Percentiles rank a stretch among this genome's conserved stretches.
Evolutionary conservation across 1,284 basidiomycete genomes (phyloP).

Genomic region (Earliella scabrosa): DNA sequence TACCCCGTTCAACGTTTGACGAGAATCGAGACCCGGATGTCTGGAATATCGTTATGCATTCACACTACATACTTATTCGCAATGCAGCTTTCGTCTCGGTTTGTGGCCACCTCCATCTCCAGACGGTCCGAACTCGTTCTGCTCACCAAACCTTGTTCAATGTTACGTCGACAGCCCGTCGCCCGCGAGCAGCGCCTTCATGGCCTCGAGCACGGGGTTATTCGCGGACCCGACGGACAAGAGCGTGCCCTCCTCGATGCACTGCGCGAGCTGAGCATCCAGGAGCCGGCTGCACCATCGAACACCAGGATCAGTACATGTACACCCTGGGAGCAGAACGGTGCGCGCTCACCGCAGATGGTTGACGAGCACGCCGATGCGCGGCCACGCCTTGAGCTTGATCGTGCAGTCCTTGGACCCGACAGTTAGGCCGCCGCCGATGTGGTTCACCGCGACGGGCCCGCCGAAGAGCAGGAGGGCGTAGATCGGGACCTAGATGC

Average conservation of each 20-base stretch:
- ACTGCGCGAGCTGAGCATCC: conserved; percentile 68
- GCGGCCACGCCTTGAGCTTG: conserved; percentile 80
- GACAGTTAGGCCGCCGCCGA: conserved; percentile 76
- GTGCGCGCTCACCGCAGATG: conserved; percentile 69
- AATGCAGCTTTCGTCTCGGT: no score
- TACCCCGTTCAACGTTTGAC: no score
- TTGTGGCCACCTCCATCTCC: no score
- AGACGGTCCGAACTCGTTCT: no score
- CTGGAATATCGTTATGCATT: no score
- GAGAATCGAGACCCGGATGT: no score
- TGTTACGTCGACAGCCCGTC: conserved; percentile 49
- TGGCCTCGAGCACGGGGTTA: conserved; percentile 68
- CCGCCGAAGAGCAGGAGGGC: conserved; percentile 88
- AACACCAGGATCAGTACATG: neutral
- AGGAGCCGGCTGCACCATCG: conserved; percentile 69
- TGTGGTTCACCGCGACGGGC: conserved; percentile 77
- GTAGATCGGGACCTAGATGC: conserved; percentile 79
- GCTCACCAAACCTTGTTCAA: no score
- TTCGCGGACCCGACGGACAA: conserved; percentile 46
- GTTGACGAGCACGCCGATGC: conserved; percentile 90
- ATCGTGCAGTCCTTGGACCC: conserved; percentile 55
- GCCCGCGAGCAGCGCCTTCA: conserved; percentile 68
- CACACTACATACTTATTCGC: no score
- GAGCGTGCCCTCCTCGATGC: conserved; percentile 56
- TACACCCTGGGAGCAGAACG: conserved; percentile 2